Conservation (phyloP, 164 flowering plant species). For the Nelumbo lutea region DNA sequence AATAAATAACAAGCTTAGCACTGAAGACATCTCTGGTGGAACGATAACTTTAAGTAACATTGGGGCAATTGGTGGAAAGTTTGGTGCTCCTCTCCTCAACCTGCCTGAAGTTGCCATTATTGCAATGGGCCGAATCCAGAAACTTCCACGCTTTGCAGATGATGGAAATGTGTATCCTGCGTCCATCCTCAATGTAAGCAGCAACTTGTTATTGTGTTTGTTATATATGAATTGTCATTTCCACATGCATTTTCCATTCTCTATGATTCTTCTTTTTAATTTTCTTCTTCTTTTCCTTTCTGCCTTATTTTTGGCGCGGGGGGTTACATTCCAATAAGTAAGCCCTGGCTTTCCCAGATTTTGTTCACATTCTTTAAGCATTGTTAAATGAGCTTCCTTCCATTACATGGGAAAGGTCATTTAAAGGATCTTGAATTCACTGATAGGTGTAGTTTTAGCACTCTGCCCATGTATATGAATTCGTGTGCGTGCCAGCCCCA, state of each 20-base stretch:
- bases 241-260: no score
- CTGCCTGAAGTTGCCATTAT: conserved; percentile 90
- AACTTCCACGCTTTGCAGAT: conserved; percentile 61
- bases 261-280: no score
- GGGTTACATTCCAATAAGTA: background rate
- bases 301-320: background rate
- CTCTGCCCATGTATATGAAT: no score
- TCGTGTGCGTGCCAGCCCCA: no score
- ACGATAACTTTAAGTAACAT: conserved; percentile 92
- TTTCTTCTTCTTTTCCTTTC: no score
- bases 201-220: background rate
- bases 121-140: conserved; percentile 83
- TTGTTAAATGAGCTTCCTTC: background rate
- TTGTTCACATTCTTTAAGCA: background rate
- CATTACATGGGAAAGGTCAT: background rate
- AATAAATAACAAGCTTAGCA: conserved; percentile 62
- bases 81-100: conserved; percentile 82
- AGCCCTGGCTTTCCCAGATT: background rate
- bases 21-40: conserved; percentile 79
- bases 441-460: no score
- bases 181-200: conserved; percentile 66
- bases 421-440: background rate
- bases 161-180: conserved; percentile 70
- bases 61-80: conserved; percentile 94
- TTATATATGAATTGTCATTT: background rate